Evolutionary conservation across 192 early-diverging fungal species (phyloP), one percentile per base, ranked within the genome.

Genomic region (Coemansia asiatica): DNA sequence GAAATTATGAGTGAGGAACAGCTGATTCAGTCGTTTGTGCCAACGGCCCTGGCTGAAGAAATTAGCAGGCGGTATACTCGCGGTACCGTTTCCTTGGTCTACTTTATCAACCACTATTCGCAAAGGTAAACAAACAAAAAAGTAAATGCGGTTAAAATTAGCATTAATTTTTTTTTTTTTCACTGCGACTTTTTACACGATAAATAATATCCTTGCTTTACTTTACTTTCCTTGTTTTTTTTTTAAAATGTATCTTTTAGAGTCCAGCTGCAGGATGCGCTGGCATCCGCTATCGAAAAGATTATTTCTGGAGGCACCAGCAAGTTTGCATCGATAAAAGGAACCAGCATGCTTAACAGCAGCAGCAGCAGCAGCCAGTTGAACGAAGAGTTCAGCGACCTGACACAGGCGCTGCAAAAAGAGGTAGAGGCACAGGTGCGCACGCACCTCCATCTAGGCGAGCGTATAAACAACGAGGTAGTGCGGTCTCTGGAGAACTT

Each of bases 381-480:
- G 28, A 29, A 49, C 5, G 69, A 56, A 13, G 71, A 67, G 56
- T 19, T 55, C 7, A 36, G 23, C 6, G 65, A 61, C 4, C 71
- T 70, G 33, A 54, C 68, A 46, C 59, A 61, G 12, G 58, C 57
- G 15, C 56, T 81, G 22, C 69, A 75, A 25, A 61, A 44, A 19
- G 78, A 81, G 36, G 69, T 67, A 0, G 73, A 69, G 13, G 33
- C 31, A 13, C 66, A 60, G 35, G 60, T 71, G n/a, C 69, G 73
- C n/a, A 61, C 75, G 73, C 73, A 81, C 26, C 47, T 69, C 27
- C 78, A 75, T 21, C 40, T 81, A 56, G 63, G 69, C 16, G 63
- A 69, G 27, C 72, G 78, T 27, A 64, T 81, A n/a, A 65, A 65
- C 60, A 75, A 69, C 56, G 72, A 81, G 63, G 67, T 81, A 0